Evolutionary conservation across 768 basidiomycete species (phyloP).

Genomic region (Ramaria rubella): DNA sequence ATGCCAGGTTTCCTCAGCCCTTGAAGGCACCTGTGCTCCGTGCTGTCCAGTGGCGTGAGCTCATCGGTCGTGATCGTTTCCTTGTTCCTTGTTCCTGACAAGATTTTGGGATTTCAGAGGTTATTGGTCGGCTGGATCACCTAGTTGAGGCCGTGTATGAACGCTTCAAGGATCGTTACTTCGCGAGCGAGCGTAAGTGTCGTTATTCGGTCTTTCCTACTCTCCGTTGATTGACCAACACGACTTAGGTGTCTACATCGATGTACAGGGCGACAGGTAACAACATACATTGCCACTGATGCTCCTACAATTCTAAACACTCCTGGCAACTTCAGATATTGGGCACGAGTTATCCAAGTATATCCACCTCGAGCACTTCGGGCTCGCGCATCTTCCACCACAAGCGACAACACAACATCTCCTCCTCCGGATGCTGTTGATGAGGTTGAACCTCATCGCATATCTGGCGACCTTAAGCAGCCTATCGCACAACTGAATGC

Average conservation of each 20-base stretch:
- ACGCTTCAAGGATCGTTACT: conserved; percentile 95
- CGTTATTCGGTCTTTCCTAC: neutral
- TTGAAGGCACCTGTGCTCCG: conserved; percentile 88
- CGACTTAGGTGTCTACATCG: conserved; percentile 73
- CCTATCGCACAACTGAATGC: conserved; percentile 61
- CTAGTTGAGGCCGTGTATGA: conserved; percentile 93
- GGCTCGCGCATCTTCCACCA: conserved; percentile 23
- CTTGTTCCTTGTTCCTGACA: conserved; percentile 11
- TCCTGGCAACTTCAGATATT: conserved; percentile 48
- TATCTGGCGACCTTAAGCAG: conserved; percentile 75
- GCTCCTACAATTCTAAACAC: neutral
- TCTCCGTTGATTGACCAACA: conserved; percentile 9
- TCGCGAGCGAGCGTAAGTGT: conserved; percentile 78
- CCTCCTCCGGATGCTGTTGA: conserved; percentile 30
- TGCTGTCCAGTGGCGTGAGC: conserved; percentile 96
- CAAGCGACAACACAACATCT: conserved; percentile 34
- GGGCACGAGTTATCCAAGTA: conserved; percentile 73
- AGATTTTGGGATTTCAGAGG: conserved; percentile 51
- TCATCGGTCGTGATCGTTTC: conserved; percentile 12
- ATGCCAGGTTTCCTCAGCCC: conserved; percentile 85
- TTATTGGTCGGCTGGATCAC: conserved; percentile 92
- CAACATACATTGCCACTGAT: conserved; percentile 17
- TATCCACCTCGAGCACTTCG: conserved; percentile 54
- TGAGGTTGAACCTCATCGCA: conserved; percentile 50
- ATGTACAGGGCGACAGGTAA: conserved; percentile 81